Evolutionary conservation across 352 stramenopile genomes (phyloP), one percentile per base, ranked within the genome.

Genomic region (Globisporangium perplexum): DNA sequence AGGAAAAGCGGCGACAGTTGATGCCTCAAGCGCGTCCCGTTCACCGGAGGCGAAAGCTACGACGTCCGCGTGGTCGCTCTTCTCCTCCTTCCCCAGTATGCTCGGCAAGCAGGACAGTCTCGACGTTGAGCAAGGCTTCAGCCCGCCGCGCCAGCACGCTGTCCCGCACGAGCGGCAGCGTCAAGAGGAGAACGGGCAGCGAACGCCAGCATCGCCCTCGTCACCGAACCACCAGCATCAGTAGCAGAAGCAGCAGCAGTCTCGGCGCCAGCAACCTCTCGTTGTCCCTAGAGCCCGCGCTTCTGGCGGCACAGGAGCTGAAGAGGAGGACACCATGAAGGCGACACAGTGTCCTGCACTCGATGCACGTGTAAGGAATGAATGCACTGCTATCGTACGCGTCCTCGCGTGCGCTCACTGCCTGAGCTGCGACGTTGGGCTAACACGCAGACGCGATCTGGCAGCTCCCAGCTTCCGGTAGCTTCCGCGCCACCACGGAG

Each of bases 1-100:
- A n/a, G n/a, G n/a, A n/a, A n/a, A n/a, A n/a, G n/a, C n/a, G n/a
- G n/a, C n/a, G n/a, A n/a, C 17, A 44, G 18, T 17, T 22, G n/a
- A 20, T 22, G 10, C 7, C 23, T 14, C 4, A 17, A 51, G 36
- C 11, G 55, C 43, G n/a, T 62, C 52, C 3, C 41, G 53, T 5
- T 66, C 54, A 26, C 53, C 64, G 18, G 64, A 59, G 10, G 55
- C 53, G 33, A 81, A 73, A 55, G 15, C 38, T 23, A 58, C 73
- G 7, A 59, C 60, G n/a, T 62, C 72, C 10, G 53, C 57, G 20
- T 86, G 72, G 70, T 68, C 60, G 15, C 30, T 39, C 33, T 58
- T 47, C 38, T 44, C n/a, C 38, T 33, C n/a, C 20, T 41, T 18
- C n/a, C 41, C 26, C 2, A 42, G 15, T 18, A 50, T 35, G 33